Evolutionary conservation across 176 grass and related monocot species (phyloP).

Genomic region (Musa itinerans): DNA sequence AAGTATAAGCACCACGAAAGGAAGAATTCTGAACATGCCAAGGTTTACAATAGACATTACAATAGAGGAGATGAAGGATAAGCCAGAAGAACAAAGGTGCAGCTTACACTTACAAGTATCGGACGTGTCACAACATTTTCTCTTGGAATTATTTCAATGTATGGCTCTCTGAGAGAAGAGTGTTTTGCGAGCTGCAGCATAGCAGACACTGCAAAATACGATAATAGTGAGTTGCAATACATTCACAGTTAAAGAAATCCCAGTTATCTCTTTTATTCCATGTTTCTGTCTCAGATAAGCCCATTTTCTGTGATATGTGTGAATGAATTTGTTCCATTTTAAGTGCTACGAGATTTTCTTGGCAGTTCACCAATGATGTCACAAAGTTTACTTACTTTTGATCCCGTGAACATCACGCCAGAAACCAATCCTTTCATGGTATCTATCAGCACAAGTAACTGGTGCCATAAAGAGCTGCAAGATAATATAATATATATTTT

Average conservation of each 20-base stretch:
- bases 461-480: conserved; percentile 95
- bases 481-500: conserved; percentile 1
- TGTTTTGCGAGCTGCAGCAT: conserved; percentile 83
- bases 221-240: not conserved
- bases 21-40: too few species aligned
- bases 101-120: conserved; percentile 45
- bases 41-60: too few species aligned
- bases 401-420: conserved; percentile 95
- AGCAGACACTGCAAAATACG: conserved; percentile 48
- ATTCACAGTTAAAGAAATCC: not conserved
- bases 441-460: conserved; percentile 67
- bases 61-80: too few species aligned
- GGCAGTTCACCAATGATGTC: not conserved
- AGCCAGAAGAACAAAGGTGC: conserved; percentile 5
- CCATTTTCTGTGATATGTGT: not conserved
- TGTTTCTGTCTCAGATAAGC: not conserved
- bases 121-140: conserved; percentile 96
- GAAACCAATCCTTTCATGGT: conserved; percentile 86
- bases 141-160: conserved; percentile 79
- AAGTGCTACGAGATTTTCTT: not conserved
- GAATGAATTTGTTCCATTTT: not conserved
- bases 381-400: conserved; percentile 66
- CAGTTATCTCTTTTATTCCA: not conserved
- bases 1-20: too few species aligned
- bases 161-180: conserved; percentile 69